phyloP scores from a whole-genome alignment of 805 yeast species.

The Blastobotrys parvus region DNA sequence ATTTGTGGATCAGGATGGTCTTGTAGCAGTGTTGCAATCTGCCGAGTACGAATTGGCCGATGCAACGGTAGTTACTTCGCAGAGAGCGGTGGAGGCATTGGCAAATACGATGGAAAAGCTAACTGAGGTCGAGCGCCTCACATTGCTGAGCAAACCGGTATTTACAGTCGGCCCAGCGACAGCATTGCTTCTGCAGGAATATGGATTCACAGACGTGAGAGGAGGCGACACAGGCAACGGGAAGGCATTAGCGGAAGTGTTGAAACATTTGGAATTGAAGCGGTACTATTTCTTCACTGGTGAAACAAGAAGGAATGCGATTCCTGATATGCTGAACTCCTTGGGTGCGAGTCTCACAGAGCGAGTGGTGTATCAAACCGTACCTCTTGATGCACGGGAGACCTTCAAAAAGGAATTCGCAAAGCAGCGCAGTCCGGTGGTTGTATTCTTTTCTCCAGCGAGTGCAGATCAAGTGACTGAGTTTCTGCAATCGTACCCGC shows the following conservation, averaged over 20 bases:
- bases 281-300: conserved; percentile 69
- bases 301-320: conserved; percentile 68
- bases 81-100: conserved; percentile 76
- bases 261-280: conserved; percentile 32
- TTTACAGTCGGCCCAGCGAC: conserved; percentile 95
- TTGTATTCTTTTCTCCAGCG: conserved; percentile 86
- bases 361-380: conserved; percentile 62
- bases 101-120: conserved; percentile 1
- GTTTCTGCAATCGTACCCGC: conserved; percentile 27
- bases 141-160: conserved; percentile 32
- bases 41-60: conserved; percentile 35
- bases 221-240: conserved; percentile 91
- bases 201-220: conserved; percentile 60
- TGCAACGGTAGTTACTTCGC: conserved; percentile 74
- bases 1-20: conserved; percentile 39
- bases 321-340: conserved; percentile 50
- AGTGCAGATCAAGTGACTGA: conserved; percentile 62
- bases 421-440: conserved; percentile 41
- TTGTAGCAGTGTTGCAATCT: conserved; percentile 38
- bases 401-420: neutral
- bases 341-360: conserved; percentile 45
- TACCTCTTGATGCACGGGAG: conserved; percentile 25
- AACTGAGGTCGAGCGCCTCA: neutral
- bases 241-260: conserved; percentile 52
- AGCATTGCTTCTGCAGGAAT: conserved; percentile 40